These are phyloP conservation scores for Apiospora arundinis DNA, from an alignment of 2,329 filamentous ascomycete species.

Conservation along the genomic window DNA sequence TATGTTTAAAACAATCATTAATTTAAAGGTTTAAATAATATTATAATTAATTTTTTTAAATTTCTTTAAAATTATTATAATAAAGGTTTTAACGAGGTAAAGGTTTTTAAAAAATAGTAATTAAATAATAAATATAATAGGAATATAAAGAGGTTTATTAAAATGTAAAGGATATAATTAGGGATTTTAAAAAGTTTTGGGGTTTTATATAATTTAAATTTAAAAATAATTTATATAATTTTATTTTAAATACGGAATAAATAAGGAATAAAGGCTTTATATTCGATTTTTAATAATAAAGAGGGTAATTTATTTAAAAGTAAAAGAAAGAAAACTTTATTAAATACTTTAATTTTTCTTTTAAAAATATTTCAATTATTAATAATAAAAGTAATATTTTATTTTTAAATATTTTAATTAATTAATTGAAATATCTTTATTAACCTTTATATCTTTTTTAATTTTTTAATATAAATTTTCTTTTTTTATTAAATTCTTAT, in stretches of 20 bases:
- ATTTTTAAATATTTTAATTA: not conserved
- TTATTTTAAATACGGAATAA: not conserved
- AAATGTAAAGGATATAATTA: not conserved
- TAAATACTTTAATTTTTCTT: not conserved
- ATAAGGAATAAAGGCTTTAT: not conserved
- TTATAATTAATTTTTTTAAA: no score
- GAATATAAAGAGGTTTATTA: not conserved
- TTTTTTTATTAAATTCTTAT: not conserved
- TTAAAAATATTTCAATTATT: not conserved
- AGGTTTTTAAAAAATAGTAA: not conserved
- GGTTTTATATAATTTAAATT: not conserved
- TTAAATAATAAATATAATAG: no score
- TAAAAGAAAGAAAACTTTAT: not conserved
- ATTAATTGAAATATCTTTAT: not conserved
- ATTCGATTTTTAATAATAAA: not conserved
- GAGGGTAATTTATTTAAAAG: not conserved
- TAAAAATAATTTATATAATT: not conserved
- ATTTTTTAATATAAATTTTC: not conserved
- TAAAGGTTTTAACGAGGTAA: no score
- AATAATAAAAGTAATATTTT: conserved; percentile 1
- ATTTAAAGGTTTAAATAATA: not conserved
- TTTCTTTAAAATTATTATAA: no score
- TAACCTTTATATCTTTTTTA: not conserved
- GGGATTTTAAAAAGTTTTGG: no score
- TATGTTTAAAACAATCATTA: no score